phyloP scores from a whole-genome alignment of 176 grass and related monocot species.

The Lolium rigidum region DNA sequence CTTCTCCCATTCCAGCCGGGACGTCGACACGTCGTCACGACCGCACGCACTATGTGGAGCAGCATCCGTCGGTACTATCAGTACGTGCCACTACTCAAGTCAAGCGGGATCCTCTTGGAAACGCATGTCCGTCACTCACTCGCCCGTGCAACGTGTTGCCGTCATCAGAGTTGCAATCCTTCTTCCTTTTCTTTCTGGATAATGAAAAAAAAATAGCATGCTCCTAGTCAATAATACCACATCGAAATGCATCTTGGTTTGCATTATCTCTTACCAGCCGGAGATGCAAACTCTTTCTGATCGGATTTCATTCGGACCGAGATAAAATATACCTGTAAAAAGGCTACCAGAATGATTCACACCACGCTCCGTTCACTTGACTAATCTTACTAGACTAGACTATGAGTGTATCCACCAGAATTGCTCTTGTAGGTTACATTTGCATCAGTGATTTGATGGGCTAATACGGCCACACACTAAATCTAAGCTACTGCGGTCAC shows the following conservation, averaged over 20 bases:
- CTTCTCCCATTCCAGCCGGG: background rate
- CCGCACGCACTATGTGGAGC: background rate
- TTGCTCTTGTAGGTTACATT: background rate
- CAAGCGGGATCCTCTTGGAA: conserved; percentile 24
- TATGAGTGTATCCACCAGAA: background rate
- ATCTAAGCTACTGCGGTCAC: conserved; percentile 17
- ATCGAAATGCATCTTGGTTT: no score
- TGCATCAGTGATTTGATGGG: conserved; percentile 41
- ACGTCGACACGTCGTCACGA: background rate
- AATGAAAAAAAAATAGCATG: background rate
- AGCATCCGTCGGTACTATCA: background rate
- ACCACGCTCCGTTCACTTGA: conserved; percentile 17
- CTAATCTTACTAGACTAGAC: conserved; percentile 13
- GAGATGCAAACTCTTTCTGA: background rate
- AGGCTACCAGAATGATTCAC: conserved; percentile 26
- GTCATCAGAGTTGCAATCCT: background rate
- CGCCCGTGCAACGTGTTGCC: conserved; percentile 21
- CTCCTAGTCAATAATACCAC: background rate
- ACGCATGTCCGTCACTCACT: background rate
- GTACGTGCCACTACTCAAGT: background rate
- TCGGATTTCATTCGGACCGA: background rate
- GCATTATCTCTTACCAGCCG: background rate
- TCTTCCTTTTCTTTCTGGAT: background rate
- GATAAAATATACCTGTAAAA: background rate
- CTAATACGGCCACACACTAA: background rate